A percentile compares a stretch with the other conserved stretches of the same genome.
Evolutionary conservation across 495 filamentous ascomycete species (phyloP).

Genomic region (Evansstolkia leycettana): DNA sequence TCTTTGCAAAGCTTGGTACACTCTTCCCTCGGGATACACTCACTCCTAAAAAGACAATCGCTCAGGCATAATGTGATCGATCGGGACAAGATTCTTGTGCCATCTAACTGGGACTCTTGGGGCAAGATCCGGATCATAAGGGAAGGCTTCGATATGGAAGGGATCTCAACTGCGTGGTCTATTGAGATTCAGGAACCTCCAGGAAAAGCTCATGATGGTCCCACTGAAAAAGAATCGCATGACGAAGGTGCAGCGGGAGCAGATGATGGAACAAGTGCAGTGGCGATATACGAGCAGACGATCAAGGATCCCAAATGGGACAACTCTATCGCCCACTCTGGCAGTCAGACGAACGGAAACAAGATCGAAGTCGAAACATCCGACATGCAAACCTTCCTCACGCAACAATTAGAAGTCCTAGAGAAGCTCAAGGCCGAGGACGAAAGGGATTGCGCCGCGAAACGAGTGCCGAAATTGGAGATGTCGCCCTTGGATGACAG

Average conservation of each 20-base stretch:
- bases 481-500: conserved; percentile 36
- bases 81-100: conserved; percentile 85
- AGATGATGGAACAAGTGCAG: conserved; percentile 41
- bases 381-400: conserved; percentile 73
- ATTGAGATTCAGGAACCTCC: conserved; percentile 57
- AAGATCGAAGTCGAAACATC: conserved; percentile 54
- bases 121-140: conserved; percentile 88
- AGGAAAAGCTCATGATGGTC: conserved; percentile 17
- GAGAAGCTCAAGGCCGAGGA: conserved; percentile 58
- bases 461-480: conserved; percentile 27
- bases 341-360: conserved; percentile 30
- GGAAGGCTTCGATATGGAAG: conserved; percentile 92
- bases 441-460: conserved; percentile 36
- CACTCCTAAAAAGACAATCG: conserved; percentile 67
- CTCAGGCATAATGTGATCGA: conserved; percentile 94
- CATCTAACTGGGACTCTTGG: conserved; percentile 97
- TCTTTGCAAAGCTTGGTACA: conserved; percentile 74
- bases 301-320: conserved; percentile 61
- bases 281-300: conserved; percentile 64
- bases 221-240: conserved; percentile 7
- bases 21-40: conserved; percentile 80
- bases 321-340: conserved; percentile 33
- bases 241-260: conserved; percentile 13
- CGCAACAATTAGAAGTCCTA: conserved; percentile 56
- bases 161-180: conserved; percentile 70